Base-by-base conservation (phyloP, 2,329 filamentous ascomycete genomes). In the Alternaria gaisen region DNA sequence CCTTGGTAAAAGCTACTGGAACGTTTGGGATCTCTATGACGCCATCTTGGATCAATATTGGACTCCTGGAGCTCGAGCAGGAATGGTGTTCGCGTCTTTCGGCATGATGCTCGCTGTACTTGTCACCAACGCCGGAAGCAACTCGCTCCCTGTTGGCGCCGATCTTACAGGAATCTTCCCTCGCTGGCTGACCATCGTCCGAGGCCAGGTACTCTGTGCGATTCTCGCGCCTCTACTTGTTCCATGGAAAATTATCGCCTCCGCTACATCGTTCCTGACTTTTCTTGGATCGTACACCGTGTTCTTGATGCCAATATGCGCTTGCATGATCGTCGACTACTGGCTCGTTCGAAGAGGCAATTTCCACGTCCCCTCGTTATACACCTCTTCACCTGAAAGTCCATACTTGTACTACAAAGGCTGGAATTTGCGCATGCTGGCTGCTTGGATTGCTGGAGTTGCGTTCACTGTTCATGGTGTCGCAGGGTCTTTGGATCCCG, bases 211-310 rank as follows among this genome's bases (percentile, higher is more conserved):
- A 4, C 51, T 74, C 18, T 62, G 56, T 34, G 57, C 67, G 9
- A 11, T 72, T 4, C 55, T 69, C 12, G 69, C 61, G 20, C 71
- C 55, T 47, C 58, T 58, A 30, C 56, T 64, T 51, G 60, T 55
- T 16, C 70, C 69, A 0, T 76, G 73, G 74, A 74, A 69, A 18
- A 75, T 75, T n/a, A 61, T 74, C 32, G 53, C 60, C 6, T 69
- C 67, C 10, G 72, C 65, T 8, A 63, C 58, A 11, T 63, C 61
- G 1, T 68, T 75, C 28, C 64, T 75, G 14, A 74, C 64, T 14
- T 76, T 76, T 64, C 66, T 76, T 36, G 64, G 63, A 36, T 64
- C 56, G 1, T 68, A 69, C 42, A 70, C 64, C 22, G 67, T 75
- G 22, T 76, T 76, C 63, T 38, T 76, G 51, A 69, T 69, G 66